phyloP scores from a whole-genome alignment of 441 rosid species.

The Raphanus hybrid region DNA sequence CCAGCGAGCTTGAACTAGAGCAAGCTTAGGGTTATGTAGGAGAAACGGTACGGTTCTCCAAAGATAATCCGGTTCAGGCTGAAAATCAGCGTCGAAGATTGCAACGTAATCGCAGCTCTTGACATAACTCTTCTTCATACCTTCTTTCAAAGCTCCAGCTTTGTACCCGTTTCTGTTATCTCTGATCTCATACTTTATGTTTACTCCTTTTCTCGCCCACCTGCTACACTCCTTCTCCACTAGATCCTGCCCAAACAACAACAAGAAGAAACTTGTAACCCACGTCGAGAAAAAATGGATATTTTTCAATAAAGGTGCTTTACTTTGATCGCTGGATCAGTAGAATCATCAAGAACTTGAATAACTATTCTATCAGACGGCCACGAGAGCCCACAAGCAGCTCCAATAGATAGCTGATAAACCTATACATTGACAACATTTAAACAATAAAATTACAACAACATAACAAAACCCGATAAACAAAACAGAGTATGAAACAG shows the following conservation, averaged over 20 bases:
- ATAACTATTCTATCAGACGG: constrained; percentile 81
- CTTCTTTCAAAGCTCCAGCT: constrained; percentile 93
- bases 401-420: constrained; percentile 90
- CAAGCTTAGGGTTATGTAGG: constrained; percentile 71
- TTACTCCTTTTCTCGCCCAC: constrained; percentile 96
- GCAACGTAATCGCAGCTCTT: constrained; percentile 87
- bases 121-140: constrained; percentile 86
- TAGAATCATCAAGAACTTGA: constrained; percentile 98
- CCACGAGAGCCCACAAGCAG: constrained; percentile 98
- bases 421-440: constrained; percentile 48
- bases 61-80: constrained; percentile 85
- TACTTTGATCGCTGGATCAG: constrained; percentile 83
- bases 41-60: constrained; percentile 88
- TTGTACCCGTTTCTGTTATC: constrained; percentile 90
- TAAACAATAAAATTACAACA: too few species aligned
- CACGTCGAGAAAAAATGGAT: too few species aligned
- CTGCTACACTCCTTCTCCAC: constrained; percentile 88
- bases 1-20: constrained; percentile 95
- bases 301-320: too few species aligned
- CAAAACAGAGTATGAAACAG: too few species aligned
- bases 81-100: constrained; percentile 95
- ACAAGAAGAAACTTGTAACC: not conserved
- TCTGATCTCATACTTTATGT: constrained; percentile 80
- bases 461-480: too few species aligned
- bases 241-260: constrained; percentile 53